A percentile compares a stretch with the other conserved stretches of the same genome.
Evolutionary conservation across 208 protist species (phyloP).

Genomic region (Crithidia fasciculata): DNA sequence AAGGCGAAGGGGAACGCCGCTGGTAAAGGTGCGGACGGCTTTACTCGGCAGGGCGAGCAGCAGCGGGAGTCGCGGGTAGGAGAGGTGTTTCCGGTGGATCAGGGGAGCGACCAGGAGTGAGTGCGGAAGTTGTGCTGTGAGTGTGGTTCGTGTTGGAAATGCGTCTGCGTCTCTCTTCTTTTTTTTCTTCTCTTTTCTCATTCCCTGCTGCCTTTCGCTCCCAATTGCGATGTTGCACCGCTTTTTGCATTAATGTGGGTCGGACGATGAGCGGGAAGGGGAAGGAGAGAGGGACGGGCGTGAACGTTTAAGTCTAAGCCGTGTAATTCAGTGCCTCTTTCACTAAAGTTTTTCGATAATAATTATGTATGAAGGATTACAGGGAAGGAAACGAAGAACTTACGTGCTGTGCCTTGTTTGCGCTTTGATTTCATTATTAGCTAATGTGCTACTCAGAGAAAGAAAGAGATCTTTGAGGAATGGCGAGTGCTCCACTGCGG

Average conservation of each 20-base stretch:
- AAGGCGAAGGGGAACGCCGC: background rate
- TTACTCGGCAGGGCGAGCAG: background rate
- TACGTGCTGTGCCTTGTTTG: too few species aligned
- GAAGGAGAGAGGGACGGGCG: background rate
- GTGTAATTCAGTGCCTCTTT: background rate
- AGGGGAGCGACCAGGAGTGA: constrained; percentile 5
- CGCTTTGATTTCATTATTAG: too few species aligned
- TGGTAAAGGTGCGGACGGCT: background rate
- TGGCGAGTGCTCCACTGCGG: too few species aligned
- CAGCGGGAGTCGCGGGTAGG: constrained; percentile 4
- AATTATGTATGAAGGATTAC: background rate
- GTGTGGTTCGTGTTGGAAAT: background rate
- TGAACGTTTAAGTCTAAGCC: background rate
- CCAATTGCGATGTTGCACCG: too few species aligned
- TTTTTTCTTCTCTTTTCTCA: background rate
- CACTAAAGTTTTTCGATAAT: background rate
- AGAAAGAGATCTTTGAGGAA: too few species aligned
- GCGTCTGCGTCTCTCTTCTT: constrained; percentile 7
- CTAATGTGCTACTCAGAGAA: too few species aligned
- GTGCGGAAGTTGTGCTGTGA: background rate
- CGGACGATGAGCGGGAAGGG: background rate
- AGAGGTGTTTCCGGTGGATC: constrained; percentile 14
- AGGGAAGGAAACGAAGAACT: background rate
- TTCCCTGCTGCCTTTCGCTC: background rate
- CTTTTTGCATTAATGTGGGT: too few species aligned